phyloP scores from a whole-genome alignment of 495 filamentous ascomycete species.

The Thozetella sp. region DNA sequence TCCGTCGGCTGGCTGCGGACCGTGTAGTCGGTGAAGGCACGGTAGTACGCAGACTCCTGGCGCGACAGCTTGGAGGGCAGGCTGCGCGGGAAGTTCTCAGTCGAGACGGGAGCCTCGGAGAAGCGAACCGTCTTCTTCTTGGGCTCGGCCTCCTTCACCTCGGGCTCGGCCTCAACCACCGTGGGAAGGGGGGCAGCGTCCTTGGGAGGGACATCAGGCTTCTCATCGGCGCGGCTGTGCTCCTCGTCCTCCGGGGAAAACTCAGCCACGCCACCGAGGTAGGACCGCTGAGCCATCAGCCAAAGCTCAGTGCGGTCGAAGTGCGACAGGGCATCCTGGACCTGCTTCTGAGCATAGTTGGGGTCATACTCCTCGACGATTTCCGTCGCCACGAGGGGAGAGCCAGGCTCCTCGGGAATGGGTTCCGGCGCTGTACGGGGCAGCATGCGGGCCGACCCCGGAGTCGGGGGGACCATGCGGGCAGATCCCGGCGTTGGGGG shows the following conservation, averaged over 20 bases:
- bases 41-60: constrained; percentile 86
- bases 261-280: constrained; percentile 74
- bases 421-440: constrained; percentile 12
- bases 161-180: not conserved
- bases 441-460: constrained; percentile 25
- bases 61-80: constrained; percentile 46
- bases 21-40: constrained; percentile 76
- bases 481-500: constrained; percentile 35
- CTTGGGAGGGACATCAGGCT: constrained; percentile 24
- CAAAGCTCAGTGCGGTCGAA: constrained; percentile 81
- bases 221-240: constrained; percentile 16
- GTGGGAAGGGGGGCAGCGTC: constrained; percentile 4
- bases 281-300: constrained; percentile 77
- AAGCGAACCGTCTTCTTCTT: constrained; percentile 81
- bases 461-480: constrained; percentile 30
- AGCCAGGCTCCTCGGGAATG: constrained; percentile 26
- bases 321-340: constrained; percentile 63
- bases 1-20: constrained; percentile 64
- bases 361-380: constrained; percentile 70
- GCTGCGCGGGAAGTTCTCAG: constrained; percentile 41
- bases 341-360: constrained; percentile 66
- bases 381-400: constrained; percentile 46
- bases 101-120: constrained; percentile 56
- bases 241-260: constrained; percentile 28
- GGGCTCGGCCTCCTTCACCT: constrained; percentile 26